Conservation (phyloP, 1,284 basidiomycete species). For the Austropuccinia psidii region DNA sequence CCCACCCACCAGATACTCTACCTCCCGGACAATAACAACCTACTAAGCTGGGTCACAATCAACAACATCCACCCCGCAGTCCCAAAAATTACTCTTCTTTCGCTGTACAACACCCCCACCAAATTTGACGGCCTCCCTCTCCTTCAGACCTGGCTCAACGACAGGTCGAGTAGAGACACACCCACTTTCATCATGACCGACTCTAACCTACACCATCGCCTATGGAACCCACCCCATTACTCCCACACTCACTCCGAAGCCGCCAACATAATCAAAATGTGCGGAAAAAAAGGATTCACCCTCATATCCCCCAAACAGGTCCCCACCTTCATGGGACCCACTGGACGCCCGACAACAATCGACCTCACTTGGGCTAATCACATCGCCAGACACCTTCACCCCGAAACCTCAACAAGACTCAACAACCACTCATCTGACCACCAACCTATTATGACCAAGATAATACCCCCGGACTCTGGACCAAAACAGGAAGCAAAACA, state of each 20-base stretch:
- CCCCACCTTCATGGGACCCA: neutral
- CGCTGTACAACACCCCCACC: too few relatives aligned
- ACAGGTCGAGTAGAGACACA: neutral
- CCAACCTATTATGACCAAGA: too few relatives aligned
- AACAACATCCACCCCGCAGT: too few relatives aligned
- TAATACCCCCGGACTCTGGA: too few relatives aligned
- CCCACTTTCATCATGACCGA: constrained; percentile 3
- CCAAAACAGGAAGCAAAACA: too few relatives aligned
- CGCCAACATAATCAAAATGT: neutral
- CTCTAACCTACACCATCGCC: constrained; percentile 6
- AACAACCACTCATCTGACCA: neutral
- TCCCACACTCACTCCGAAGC: neutral
- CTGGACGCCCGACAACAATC: neutral
- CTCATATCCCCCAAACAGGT: constrained; percentile 9
- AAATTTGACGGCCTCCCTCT: neutral
- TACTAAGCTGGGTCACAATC: too few relatives aligned
- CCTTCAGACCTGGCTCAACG: neutral
- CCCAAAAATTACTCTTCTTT: too few relatives aligned
- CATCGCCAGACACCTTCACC: too few relatives aligned
- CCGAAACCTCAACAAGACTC: neutral
- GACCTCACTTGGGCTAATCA: too few relatives aligned
- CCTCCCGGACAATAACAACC: neutral
- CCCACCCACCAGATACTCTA: neutral
- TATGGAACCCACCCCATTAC: constrained; percentile 8
- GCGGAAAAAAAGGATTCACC: neutral